Evolutionary conservation across 192 early-diverging fungal genomes (phyloP).

Genomic region (Phycomyces blakesleeanus): DNA sequence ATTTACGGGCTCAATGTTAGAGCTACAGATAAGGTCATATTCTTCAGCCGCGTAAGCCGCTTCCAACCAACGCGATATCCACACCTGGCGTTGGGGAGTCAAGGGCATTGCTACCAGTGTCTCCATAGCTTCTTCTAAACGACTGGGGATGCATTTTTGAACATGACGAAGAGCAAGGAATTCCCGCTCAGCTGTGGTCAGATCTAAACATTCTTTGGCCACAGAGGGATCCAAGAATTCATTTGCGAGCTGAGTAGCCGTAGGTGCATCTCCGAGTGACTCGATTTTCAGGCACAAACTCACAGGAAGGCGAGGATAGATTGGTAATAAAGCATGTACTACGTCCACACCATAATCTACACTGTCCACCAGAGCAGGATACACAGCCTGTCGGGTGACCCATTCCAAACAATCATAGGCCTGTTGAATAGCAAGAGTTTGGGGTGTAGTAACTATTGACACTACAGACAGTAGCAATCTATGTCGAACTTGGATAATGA

Average conservation of each 20-base stretch:
- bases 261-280: background rate
- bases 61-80: background rate
- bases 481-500: too few species aligned
- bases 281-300: background rate
- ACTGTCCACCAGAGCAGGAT: too few species aligned
- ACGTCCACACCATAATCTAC: too few species aligned
- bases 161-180: conserved; percentile 1
- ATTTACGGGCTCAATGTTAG: background rate
- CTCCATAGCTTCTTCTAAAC: background rate
- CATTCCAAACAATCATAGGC: too few species aligned
- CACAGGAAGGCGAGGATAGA: background rate
- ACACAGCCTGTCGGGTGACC: too few species aligned
- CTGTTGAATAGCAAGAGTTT: too few species aligned
- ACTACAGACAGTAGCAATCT: too few species aligned
- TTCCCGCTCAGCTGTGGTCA: background rate
- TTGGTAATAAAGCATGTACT: background rate
- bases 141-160: background rate
- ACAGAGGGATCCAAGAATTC: background rate
- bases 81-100: background rate
- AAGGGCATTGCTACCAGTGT: background rate
- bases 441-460: too few species aligned
- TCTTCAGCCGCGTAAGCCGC: background rate
- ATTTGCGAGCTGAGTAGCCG: background rate
- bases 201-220: background rate
- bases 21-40: background rate